These are phyloP conservation scores for Trichoderma lentiforme DNA, from an alignment of 2,329 filamentous ascomycete genomes.

Conservation along the genomic window DNA sequence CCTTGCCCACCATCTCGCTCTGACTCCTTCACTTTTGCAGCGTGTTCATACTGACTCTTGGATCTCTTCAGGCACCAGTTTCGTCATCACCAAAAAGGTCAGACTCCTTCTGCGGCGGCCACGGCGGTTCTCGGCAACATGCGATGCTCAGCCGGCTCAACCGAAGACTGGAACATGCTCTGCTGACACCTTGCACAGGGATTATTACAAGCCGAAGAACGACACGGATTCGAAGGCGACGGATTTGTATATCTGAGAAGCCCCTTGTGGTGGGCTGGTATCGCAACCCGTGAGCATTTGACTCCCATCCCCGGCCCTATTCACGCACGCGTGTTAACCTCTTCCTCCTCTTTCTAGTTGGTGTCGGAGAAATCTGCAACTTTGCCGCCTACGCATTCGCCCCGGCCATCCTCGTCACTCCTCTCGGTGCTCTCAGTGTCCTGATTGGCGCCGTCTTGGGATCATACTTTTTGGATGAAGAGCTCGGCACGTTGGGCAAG, in stretches of 20 bases:
- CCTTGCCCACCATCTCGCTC: not conserved
- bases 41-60: constrained; percentile 5
- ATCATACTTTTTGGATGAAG: constrained; percentile 89
- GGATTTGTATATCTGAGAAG: constrained; percentile 92
- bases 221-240: constrained; percentile 94
- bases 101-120: constrained; percentile 20
- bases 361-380: constrained; percentile 90
- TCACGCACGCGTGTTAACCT: constrained; percentile 22
- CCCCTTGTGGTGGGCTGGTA: constrained; percentile 97
- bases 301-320: not conserved
- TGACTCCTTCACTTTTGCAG: not conserved
- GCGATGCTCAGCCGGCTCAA: not conserved
- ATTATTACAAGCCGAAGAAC: constrained; percentile 83
- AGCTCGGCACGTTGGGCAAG: constrained; percentile 85
- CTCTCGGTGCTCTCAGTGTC: constrained; percentile 88
- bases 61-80: constrained; percentile 70
- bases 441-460: constrained; percentile 92
- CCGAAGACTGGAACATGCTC: not conserved
- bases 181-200: constrained; percentile 52
- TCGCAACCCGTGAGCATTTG: constrained; percentile 70
- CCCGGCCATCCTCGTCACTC: constrained; percentile 96
- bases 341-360: constrained; percentile 58
- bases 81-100: constrained; percentile 99
- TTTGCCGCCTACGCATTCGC: constrained; percentile 98
- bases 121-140: not conserved